Evolutionary conservation across 2,329 filamentous ascomycete species (phyloP), one percentile per base, ranked within the genome.

Genomic region (Claviceps arundinis): DNA sequence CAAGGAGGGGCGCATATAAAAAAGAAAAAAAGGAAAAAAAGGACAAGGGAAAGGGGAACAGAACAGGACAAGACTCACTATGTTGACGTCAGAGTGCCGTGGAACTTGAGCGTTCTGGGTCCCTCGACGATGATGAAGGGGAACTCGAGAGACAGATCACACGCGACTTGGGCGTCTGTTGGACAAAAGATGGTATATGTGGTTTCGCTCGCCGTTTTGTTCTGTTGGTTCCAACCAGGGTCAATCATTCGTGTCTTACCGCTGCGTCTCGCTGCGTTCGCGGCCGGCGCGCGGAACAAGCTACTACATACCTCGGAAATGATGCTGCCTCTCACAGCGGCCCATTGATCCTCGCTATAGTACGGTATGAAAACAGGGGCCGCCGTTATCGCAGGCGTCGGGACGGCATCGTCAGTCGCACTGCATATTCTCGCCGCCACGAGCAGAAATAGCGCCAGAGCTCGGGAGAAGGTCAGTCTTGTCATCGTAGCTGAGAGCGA

Each of bases 151-250:
- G 69, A 69, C 7, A 76, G 61, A 51, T 70, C 67, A 59, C 73
- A 76, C 6, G 63, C 64, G 5, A 62, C 63, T 3, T 67, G 65
- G n/a, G 66, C 65, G 51, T 69, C 60, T 34, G 70, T 65, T 9
- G 68, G 68, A 54, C 73, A 76, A 58, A 76, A 76, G 42, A 76
- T 70, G 52, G 73, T 75, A 55, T 73, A 75, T 24, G 70, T 70
- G 16, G 73, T 75, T 54, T 68, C 57, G 52, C 56, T 59, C 5
- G 60, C 62, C 9, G 61, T 52, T 16, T 60, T 56, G 53, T 74
- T 63, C 71, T 73, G 56, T 44, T 37, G 41, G 8, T 17, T 24
- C 47, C 17, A 48, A 24, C 44, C 47, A n/a, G 6, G 11, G 3
- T 50, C 30, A 44, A 26, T n/a, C 14, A 11, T 34, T 34, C 4